Evolutionary conservation across 805 yeast species (phyloP).

Genomic region (Saccharomycodes ludwigii): DNA sequence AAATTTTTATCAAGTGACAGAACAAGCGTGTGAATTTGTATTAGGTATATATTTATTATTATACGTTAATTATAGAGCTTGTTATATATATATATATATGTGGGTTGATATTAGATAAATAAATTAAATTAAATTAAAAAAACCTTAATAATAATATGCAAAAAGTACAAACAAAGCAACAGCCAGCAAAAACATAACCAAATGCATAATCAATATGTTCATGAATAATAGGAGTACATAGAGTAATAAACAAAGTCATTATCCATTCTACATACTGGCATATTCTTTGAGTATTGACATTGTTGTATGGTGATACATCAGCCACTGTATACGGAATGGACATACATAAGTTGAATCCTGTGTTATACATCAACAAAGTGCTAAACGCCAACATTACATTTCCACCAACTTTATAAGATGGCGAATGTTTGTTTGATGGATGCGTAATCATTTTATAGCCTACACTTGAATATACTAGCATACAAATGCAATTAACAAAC

Average conservation of each 20-base stretch:
- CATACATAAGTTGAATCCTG: no score
- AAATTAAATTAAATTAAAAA: no score
- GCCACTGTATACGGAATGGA: constrained; percentile 35
- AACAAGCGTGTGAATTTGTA: no score
- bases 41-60: no score
- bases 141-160: no score
- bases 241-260: constrained; percentile 39
- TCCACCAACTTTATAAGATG: constrained; percentile 28
- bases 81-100: no score
- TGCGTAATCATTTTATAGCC: constrained; percentile 31
- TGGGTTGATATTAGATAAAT: no score
- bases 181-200: constrained; percentile 47
- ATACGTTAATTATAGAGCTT: no score
- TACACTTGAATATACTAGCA: constrained; percentile 37
- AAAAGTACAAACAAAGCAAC: constrained; percentile 30
- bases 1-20: no score
- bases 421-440: constrained; percentile 17
- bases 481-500: no score
- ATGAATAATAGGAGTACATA: constrained; percentile 53
- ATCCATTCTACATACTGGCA: constrained; percentile 48
- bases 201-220: constrained; percentile 43
- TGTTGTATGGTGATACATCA: constrained; percentile 34
- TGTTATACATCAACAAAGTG: constrained; percentile 37
- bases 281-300: no score
- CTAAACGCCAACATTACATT: constrained; percentile 42